These are phyloP conservation scores for Juglanconis oblonga DNA, from an alignment of 2,329 filamentous ascomycete genomes.

Conservation along the genomic window DNA sequence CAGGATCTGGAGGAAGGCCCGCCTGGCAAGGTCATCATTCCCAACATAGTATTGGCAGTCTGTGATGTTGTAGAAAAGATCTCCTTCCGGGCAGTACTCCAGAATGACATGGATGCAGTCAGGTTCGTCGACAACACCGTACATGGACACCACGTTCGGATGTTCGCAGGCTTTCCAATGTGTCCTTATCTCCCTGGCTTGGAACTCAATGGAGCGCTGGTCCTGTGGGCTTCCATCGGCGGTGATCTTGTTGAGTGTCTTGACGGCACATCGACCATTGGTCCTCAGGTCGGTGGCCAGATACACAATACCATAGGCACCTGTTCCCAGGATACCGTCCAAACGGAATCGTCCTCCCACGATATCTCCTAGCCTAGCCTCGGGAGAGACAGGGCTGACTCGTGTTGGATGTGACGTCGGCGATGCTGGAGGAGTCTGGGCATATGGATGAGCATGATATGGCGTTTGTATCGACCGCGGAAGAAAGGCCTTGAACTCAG, in stretches of 20 bases:
- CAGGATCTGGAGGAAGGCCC: conserved; percentile 90
- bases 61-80: conserved; percentile 96
- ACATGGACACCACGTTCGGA: conserved; percentile 87
- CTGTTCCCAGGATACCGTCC: conserved; percentile 81
- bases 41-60: conserved; percentile 90
- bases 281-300: conserved; percentile 80
- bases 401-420: conserved; percentile 31
- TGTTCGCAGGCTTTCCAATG: conserved; percentile 88
- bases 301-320: conserved; percentile 96
- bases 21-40: conserved; percentile 83
- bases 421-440: conserved; percentile 1
- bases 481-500: not conserved
- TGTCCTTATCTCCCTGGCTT: conserved; percentile 87
- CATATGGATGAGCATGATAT: not conserved
- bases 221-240: conserved; percentile 69
- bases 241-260: conserved; percentile 92
- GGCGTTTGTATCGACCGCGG: not conserved
- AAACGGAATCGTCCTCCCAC: conserved; percentile 82
- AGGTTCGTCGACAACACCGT: conserved; percentile 85
- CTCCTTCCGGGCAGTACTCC: conserved; percentile 95
- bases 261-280: conserved; percentile 84
- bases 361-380: conserved; percentile 82
- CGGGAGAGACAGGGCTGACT: conserved; percentile 62
- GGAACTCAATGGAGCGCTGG: conserved; percentile 81
- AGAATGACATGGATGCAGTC: conserved; percentile 96